These are phyloP conservation scores for Ustilago shanxiensis DNA, from an alignment of 1,284 basidiomycete species.

Conservation along the genomic window DNA sequence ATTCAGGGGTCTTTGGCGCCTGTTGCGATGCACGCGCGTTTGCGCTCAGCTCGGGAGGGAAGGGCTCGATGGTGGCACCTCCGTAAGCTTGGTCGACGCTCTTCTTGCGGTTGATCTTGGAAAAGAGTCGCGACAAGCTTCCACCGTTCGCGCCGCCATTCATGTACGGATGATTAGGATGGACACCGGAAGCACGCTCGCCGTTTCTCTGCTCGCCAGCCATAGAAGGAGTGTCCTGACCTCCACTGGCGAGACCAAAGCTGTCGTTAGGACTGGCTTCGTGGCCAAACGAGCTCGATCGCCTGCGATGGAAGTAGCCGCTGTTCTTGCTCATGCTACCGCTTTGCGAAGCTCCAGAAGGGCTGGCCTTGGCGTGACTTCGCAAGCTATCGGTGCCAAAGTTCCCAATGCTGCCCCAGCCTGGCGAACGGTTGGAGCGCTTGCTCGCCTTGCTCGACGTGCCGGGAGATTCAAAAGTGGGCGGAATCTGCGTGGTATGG, in stretches of 20 bases:
- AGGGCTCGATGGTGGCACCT: conserved; percentile 50
- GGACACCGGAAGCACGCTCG: conserved; percentile 10
- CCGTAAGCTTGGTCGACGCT: conserved; percentile 25
- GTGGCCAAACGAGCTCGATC: conserved; percentile 62
- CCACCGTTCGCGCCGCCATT: conserved; percentile 36
- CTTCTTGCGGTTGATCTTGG: conserved; percentile 48
- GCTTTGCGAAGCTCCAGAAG: conserved; percentile 13
- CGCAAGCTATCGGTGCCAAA: conserved; percentile 16
- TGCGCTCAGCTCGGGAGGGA: conserved; percentile 36
- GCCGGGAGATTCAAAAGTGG: conserved; percentile 16
- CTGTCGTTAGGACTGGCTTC: conserved; percentile 26
- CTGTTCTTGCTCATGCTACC: conserved; percentile 29
- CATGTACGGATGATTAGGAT: conserved; percentile 46
- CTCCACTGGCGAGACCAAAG: conserved; percentile 7
- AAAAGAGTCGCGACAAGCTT: conserved; percentile 50
- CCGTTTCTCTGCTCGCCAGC: conserved; percentile 11
- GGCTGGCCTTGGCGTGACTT: conserved; percentile 25
- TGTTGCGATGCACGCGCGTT: conserved; percentile 11
- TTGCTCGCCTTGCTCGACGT: background rate
- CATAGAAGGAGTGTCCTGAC: background rate
- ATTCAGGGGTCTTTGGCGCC: conserved; percentile 15
- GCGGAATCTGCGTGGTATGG: conserved; percentile 41
- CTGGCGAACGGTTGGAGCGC: conserved; percentile 25
- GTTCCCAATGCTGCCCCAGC: conserved; percentile 31
- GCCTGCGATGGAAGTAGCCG: conserved; percentile 38